Conservation (phyloP, 148 eudicot genomes). For the Rhododendron vialii region DNA sequence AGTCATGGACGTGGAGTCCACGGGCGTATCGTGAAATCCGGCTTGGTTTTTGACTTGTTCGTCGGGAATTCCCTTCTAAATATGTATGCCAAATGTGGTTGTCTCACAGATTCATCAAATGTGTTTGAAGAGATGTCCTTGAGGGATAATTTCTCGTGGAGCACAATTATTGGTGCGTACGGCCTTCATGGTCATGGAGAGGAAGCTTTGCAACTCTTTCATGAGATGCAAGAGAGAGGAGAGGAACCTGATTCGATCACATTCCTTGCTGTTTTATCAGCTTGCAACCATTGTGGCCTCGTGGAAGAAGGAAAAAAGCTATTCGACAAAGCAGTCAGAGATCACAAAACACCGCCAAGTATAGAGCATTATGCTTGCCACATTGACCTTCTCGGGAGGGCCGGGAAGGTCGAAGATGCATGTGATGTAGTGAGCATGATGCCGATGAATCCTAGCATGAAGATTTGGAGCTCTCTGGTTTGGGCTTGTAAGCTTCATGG, state of each 20-base stretch:
- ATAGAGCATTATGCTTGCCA: conserved; percentile 48
- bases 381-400: conserved; percentile 46
- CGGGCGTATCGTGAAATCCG: conserved; percentile 25
- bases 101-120: conserved; percentile 21
- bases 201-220: conserved; percentile 29
- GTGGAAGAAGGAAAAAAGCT: conserved; percentile 36
- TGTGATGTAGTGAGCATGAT: conserved; percentile 31
- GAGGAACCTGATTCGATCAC: conserved; percentile 31
- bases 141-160: conserved; percentile 40
- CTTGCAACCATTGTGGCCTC: conserved; percentile 48
- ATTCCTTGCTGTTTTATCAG: conserved; percentile 37
- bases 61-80: conserved; percentile 38
- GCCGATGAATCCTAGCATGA: conserved; percentile 36
- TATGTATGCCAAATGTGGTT: conserved; percentile 51
- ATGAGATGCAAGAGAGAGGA: conserved; percentile 28
- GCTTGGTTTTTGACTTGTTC: conserved; percentile 17
- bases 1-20: conserved; percentile 31
- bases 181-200: conserved; percentile 37
- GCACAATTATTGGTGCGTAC: conserved; percentile 31
- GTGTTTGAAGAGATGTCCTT: conserved; percentile 25
- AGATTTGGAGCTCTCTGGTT: conserved; percentile 44
- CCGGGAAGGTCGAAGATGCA: conserved; percentile 47
- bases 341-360: conserved; percentile 2
- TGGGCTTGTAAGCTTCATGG: conserved; percentile 47
- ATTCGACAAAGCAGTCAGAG: conserved; percentile 20